Evolutionary conservation across 306 rosid species (phyloP), one percentile per base, ranked within the genome.

Genomic region (Lupinus albus): DNA sequence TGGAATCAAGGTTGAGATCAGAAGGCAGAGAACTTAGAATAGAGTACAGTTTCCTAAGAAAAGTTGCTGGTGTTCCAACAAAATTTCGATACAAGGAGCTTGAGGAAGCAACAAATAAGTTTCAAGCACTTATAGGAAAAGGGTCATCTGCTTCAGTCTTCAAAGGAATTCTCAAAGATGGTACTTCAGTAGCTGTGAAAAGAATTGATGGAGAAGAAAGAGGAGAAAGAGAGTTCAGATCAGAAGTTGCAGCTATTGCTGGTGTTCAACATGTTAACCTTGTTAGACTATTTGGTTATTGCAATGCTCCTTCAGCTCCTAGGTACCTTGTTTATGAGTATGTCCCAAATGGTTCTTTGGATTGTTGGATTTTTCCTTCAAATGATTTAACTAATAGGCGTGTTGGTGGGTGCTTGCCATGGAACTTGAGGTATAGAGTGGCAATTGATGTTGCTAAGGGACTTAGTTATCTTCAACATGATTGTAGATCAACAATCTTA

Each of bases 191-290:
- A 14, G 98, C 98, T 0, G 97, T 89, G 56, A 93, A 93, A 64
- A 36, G 84, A 76, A 83, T 91, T 46, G 60, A 67, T 5, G 86
- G 83, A 4, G 92, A 88, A 5, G 88, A 81, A 14, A 76, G 81
- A 17, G 86, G 97, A 0, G 97, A 93, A 3, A 88, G 69, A 48
- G 97, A 87, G 52, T 89, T 93, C 71, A 78, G 81, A 74, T 82
- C 98, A 6, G 98, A 93, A 71, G 97, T 93, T 15, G 82, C 98
- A 11, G 98, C 96, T 54, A 93, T 93, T 33, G 97, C 95, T 0
- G 86, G 94, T 33, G 88, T 86, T 7, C 98, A 93, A 5, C 98
- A 93, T 51, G 81, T 89, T 1, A 87, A 89, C 67, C 95, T 93
- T 3, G 89, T 93, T 14, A 77, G 88, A 1, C 79, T 93, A 9